Percentiles rank a stretch among this genome's conserved stretches.
phyloP scores from a whole-genome alignment of 768 basidiomycete species.

The Fomitopsis serialis region DNA sequence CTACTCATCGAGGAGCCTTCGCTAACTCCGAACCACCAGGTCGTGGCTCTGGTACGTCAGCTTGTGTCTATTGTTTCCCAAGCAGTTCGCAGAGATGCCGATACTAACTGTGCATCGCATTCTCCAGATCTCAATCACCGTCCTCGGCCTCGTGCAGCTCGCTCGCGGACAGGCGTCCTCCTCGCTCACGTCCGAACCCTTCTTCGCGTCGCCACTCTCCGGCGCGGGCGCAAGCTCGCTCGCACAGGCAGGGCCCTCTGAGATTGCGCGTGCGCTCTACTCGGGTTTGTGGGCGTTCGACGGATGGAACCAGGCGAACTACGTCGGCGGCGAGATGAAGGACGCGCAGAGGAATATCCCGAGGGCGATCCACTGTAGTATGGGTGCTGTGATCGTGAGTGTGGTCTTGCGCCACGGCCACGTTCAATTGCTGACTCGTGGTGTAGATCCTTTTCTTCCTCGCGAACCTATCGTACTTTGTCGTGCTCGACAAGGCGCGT shows the following conservation, averaged over 20 bases:
- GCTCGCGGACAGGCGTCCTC: constrained; percentile 65
- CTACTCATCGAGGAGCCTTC: background rate
- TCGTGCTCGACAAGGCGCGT: constrained; percentile 78
- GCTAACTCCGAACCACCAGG: constrained; percentile 27
- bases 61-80: too few relatives aligned
- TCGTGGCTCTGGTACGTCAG: constrained; percentile 63
- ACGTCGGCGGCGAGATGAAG: constrained; percentile 84
- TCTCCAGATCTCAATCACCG: constrained; percentile 67
- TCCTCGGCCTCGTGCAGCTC: constrained; percentile 77
- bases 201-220: constrained; percentile 67
- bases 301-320: constrained; percentile 94
- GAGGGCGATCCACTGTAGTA: constrained; percentile 81
- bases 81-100: too few relatives aligned
- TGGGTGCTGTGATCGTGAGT: constrained; percentile 73
- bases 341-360: constrained; percentile 85
- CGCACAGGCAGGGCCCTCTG: constrained; percentile 41
- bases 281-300: constrained; percentile 95
- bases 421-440: background rate
- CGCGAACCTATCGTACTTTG: constrained; percentile 90
- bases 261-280: constrained; percentile 91
- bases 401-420: background rate
- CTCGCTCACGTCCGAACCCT: constrained; percentile 52
- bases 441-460: constrained; percentile 67
- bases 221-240: constrained; percentile 27
- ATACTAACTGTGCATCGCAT: too few relatives aligned